Conservation (phyloP, 1,139 yeast genomes). For the Hemisphaericaspora subhashii region DNA sequence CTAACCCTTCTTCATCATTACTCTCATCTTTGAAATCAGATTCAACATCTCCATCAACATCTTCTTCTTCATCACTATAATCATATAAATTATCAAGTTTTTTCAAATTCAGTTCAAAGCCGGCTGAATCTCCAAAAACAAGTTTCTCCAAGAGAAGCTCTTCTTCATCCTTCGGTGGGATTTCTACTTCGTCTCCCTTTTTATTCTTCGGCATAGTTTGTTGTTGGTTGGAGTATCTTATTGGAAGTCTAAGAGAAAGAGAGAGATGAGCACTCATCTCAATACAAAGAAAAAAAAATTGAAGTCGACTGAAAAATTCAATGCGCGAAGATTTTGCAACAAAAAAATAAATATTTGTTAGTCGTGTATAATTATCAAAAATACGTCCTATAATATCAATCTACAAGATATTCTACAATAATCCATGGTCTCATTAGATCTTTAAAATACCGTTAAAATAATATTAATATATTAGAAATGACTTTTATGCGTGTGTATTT, state of each 20-base stretch:
- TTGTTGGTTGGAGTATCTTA: slow-evolving; percentile 3
- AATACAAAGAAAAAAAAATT: background rate
- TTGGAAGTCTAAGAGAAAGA: background rate
- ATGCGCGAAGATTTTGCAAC: too few relatives aligned
- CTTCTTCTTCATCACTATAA: slow-evolving; percentile 44
- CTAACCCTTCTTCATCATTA: slow-evolving; percentile 21
- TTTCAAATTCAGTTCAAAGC: slow-evolving; percentile 68
- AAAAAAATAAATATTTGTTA: too few relatives aligned
- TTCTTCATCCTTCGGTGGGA: slow-evolving; percentile 78
- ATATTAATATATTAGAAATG: too few relatives aligned
- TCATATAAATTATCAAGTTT: slow-evolving; percentile 57
- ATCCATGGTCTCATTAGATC: too few relatives aligned
- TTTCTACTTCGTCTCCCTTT: slow-evolving; percentile 31
- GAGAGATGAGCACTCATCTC: background rate
- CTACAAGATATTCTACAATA: too few relatives aligned
- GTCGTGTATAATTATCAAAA: too few relatives aligned
- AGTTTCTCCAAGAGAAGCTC: slow-evolving; percentile 76
- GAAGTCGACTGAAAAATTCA: background rate
- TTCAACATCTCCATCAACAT: slow-evolving; percentile 20
- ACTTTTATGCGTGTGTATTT: too few relatives aligned
- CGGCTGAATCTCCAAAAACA: slow-evolving; percentile 86
- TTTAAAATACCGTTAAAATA: too few relatives aligned
- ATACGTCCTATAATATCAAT: too few relatives aligned
- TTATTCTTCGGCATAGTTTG: slow-evolving; percentile 23
- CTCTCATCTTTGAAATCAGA: slow-evolving; percentile 9